Conservation (phyloP, 2,329 filamentous ascomycete species). For the Periconia macrospinosa region DNA sequence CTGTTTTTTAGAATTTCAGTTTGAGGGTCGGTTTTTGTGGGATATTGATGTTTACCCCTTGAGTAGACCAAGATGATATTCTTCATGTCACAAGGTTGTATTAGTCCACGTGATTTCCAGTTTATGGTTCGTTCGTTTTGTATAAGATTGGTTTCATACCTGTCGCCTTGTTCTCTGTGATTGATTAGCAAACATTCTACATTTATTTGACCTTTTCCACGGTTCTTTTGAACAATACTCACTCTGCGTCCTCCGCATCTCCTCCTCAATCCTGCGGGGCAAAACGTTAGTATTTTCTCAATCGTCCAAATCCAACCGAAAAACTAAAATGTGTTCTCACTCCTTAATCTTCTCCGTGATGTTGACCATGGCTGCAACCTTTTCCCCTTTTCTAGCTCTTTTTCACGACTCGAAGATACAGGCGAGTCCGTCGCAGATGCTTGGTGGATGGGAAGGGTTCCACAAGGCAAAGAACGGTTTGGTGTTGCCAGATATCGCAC, state of each 20-base stretch:
- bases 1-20: conserved; percentile 53
- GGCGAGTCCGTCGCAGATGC: conserved; percentile 2
- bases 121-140: not conserved
- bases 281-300: conserved; percentile 27
- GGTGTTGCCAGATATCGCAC: conserved; percentile 32
- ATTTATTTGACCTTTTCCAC: not conserved
- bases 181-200: conserved; percentile 33
- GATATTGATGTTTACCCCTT: conserved; percentile 72
- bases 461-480: conserved; percentile 29
- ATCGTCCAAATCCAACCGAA: conserved; percentile 2
- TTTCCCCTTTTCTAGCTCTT: conserved; percentile 8
- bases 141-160: conserved; percentile 60
- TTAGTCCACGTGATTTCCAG: conserved; percentile 38
- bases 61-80: conserved; percentile 95
- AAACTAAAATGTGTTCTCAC: conserved; percentile 55
- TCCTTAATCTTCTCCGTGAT: conserved; percentile 99
- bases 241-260: conserved; percentile 99
- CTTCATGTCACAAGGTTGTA: conserved; percentile 51
- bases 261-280: conserved; percentile 86
- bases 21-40: not conserved
- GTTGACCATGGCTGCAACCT: conserved; percentile 76
- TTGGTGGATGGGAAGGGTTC: conserved; percentile 8
- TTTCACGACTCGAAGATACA: not conserved
- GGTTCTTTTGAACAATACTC: conserved; percentile 37
- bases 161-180: conserved; percentile 94